A percentile compares a stretch with the other conserved stretches of the same genome.
phyloP scores from a whole-genome alignment of 306 rosid species.

The Rubus idaeus region DNA sequence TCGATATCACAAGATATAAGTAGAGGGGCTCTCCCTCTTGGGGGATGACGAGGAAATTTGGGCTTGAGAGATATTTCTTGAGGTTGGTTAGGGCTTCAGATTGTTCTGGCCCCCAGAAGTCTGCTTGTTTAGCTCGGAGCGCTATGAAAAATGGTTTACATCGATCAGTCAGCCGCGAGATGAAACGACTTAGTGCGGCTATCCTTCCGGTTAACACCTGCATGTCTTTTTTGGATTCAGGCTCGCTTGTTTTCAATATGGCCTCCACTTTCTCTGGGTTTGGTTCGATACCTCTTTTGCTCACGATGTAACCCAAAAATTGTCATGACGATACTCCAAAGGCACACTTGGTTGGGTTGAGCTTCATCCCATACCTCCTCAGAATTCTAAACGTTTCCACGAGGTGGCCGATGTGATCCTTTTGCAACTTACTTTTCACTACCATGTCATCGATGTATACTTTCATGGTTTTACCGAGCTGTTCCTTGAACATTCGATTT shows the following conservation, averaged over 20 bases:
- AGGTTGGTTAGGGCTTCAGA: not conserved
- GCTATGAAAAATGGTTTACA: not conserved
- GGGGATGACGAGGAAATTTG: not conserved
- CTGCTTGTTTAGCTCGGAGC: no score
- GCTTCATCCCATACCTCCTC: not conserved
- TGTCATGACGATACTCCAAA: not conserved
- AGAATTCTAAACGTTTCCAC: fast-evolving
- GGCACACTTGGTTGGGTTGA: not conserved
- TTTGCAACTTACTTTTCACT: not conserved
- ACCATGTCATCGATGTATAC: not conserved
- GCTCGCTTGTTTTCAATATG: not conserved
- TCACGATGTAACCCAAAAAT: not conserved
- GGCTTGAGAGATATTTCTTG: no score
- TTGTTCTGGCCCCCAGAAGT: not conserved
- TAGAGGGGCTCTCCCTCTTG: not conserved
- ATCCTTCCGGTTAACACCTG: not conserved
- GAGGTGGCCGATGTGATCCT: not conserved
- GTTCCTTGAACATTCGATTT: not conserved
- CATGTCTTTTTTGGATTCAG: not conserved
- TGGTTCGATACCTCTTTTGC: not conserved
- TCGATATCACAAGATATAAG: not conserved
- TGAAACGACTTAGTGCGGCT: not conserved
- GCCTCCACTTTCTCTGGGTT: not conserved
- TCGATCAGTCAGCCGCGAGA: no score
- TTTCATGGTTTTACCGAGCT: not conserved